Evolutionary conservation across 2,329 filamentous ascomycete species (phyloP), one percentile per base, ranked within the genome.

Genomic region (Monosporascus sp.): DNA sequence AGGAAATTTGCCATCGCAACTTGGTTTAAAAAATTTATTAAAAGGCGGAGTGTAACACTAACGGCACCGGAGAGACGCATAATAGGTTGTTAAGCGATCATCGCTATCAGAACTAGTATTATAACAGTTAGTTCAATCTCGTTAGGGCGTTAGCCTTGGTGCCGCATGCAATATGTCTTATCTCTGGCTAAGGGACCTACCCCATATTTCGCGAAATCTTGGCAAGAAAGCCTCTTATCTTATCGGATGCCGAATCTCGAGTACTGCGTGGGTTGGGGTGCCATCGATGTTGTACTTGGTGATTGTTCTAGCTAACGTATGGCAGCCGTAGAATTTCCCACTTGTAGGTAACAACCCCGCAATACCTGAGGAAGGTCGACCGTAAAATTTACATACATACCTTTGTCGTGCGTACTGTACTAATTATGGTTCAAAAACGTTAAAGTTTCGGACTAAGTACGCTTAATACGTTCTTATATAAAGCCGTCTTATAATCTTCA

Each of bases 141-240:
- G 5, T 26, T 46, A 46, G 9, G 14, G 19, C 43, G 20, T 7
- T 46, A n/a, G 14, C 17, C 24, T n/a, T 22, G 8, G 17, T 27
- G 26, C 22, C 44, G 43, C 49, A 53, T 47, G 51, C 52, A 58
- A 49, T 53, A 56, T 51, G 49, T 34, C 43, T 11, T 26, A 19
- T 27, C 43, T 26, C 14, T 5, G 40, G 40, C 31, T 5, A 43
- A 34, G 31, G 26, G 5, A 34, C 19, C n/a, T 34, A 7, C 26
- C 41, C 49, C 19, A 51, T 27, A 46, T 24, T 37, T 19, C 3
- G 41, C 54, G 59, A 59, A 61, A 59, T 60, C 59, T 60, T 60
- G 58, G 58, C 59, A 51, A 44, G 53, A 46, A 55, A 61, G 56
- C 55, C 44, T 52, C 52, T 56, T 55, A 58, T 56, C 54, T 55